phyloP scores from a whole-genome alignment of 2,329 filamentous ascomycete species.

The Xylogone sp. region DNA sequence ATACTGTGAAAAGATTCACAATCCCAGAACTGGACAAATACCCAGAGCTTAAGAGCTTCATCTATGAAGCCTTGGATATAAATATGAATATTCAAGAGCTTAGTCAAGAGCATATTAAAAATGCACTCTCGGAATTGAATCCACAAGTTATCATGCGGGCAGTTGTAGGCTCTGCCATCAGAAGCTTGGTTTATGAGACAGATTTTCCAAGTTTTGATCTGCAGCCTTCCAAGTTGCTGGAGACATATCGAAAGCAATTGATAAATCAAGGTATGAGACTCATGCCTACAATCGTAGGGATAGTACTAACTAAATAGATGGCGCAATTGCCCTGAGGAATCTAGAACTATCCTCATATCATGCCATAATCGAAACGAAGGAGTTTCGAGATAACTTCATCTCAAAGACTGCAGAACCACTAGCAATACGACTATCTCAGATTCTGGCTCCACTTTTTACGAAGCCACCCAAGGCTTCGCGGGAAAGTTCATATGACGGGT shows the following conservation, averaged over 20 bases:
- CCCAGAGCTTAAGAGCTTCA: background rate
- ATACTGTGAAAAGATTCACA: background rate
- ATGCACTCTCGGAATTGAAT: background rate
- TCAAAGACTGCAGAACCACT: constrained; percentile 1
- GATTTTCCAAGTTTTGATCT: constrained; percentile 7
- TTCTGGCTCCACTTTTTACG: constrained; percentile 11
- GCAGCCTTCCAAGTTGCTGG: background rate
- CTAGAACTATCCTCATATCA: constrained; percentile 7
- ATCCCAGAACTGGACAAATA: background rate
- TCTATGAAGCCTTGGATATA: background rate
- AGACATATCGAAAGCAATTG: constrained; percentile 1
- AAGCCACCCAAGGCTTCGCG: background rate
- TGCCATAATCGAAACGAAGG: constrained; percentile 1
- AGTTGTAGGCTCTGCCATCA: constrained; percentile 3
- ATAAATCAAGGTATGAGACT: constrained; percentile 5
- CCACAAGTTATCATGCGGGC: background rate
- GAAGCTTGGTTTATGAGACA: constrained; percentile 9
- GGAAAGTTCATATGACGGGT: constrained; percentile 2
- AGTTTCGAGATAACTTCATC: constrained; percentile 1
- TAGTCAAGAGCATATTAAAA: background rate
- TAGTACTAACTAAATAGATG: constrained; percentile 1
- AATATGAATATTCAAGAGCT: background rate
- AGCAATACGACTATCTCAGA: constrained; percentile 3
- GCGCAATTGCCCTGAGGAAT: constrained; percentile 6
- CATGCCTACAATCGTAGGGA: background rate